Evolutionary conservation across 163 green algal genomes (phyloP).

Genomic region (Scenedesmus sp.): DNA sequence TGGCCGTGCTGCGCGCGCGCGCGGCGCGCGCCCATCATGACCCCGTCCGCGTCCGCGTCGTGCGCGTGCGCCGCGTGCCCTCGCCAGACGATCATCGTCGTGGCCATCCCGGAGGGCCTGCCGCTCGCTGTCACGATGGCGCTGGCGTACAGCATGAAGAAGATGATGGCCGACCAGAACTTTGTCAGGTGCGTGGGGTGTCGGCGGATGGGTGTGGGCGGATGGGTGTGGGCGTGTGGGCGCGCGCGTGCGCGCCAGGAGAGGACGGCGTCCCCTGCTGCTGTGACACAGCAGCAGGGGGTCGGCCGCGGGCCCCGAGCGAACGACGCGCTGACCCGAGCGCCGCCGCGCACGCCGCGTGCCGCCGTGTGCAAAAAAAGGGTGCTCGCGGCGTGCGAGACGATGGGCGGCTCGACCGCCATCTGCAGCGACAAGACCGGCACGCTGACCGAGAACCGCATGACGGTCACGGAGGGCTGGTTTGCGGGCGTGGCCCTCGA

Average conservation of each 20-base stretch:
- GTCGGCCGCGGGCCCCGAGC: no score
- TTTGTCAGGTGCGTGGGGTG: slow-evolving; percentile 78
- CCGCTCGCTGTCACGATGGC: slow-evolving; percentile 97
- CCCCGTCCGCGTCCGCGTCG: no score
- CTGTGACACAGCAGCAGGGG: no score
- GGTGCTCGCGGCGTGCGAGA: slow-evolving; percentile 96
- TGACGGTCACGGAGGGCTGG: slow-evolving; percentile 96
- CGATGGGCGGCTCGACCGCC: slow-evolving; percentile 97
- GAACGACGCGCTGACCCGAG: no score
- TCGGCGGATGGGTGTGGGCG: no score
- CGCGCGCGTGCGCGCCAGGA: no score
- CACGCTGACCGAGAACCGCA: slow-evolving; percentile 98
- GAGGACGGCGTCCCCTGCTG: no score
- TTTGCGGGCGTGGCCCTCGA: slow-evolving; percentile 72
- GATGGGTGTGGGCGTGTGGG: no score
- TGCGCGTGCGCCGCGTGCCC: neutral
- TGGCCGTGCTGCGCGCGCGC: no score
- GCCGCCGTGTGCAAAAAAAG: slow-evolving; percentile 49
- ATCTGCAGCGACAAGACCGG: slow-evolving; percentile 99
- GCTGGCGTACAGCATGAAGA: slow-evolving; percentile 95
- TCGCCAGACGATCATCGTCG: slow-evolving; percentile 93
- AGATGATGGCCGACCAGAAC: slow-evolving; percentile 98
- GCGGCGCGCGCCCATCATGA: no score
- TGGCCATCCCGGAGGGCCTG: slow-evolving; percentile 97
- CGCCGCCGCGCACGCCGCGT: no score